These are phyloP conservation scores for Heliamphora pulchella DNA, from an alignment of 179 eudicot species.

Conservation along the genomic window DNA sequence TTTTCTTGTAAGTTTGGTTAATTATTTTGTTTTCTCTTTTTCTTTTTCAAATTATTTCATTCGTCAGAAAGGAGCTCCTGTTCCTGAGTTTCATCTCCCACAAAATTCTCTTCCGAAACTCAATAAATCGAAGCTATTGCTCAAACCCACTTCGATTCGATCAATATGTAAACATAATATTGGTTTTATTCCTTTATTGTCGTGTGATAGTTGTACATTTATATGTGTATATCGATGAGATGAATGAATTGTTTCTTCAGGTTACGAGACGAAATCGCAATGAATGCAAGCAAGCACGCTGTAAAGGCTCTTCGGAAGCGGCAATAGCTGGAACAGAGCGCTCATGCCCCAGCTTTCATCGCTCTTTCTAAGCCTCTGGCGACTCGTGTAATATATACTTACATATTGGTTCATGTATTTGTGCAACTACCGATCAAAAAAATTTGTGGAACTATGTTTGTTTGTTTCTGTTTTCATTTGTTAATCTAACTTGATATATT, in stretches of 20 bases:
- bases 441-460: background rate
- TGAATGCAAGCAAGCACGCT: constrained; percentile 59
- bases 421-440: background rate
- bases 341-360: constrained; percentile 63
- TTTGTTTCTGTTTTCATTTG: background rate
- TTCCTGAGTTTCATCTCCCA: background rate
- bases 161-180: constrained; percentile 19
- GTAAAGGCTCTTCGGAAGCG: constrained; percentile 70
- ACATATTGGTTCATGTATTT: background rate
- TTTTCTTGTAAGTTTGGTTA: no score
- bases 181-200: background rate
- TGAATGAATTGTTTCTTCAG: constrained; percentile 22
- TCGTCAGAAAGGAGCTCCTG: background rate
- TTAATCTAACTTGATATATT: background rate
- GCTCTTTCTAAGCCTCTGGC: constrained; percentile 62
- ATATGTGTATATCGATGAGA: background rate
- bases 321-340: constrained; percentile 68
- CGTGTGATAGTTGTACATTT: background rate
- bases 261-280: constrained; percentile 47
- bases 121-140: background rate
- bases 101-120: background rate
- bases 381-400: constrained; percentile 42
- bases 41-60: background rate
- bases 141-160: constrained; percentile 12
- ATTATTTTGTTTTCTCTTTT: no score